These are phyloP conservation scores for Penicillium silybi DNA, from an alignment of 495 filamentous ascomycete species.

Conservation along the genomic window DNA sequence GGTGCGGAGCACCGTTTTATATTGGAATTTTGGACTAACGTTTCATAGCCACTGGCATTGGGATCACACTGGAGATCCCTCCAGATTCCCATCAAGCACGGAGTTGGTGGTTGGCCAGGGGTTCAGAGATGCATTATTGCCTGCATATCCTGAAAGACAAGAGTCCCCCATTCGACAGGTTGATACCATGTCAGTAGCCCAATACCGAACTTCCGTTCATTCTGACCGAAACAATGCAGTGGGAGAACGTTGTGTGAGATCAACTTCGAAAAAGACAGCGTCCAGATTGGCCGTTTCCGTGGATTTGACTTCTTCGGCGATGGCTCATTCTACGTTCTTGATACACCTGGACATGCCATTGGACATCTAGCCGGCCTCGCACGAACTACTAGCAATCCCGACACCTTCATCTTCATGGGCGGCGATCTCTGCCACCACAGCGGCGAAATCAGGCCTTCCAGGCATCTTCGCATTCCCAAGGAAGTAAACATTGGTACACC, in stretches of 20 bases:
- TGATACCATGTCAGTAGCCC: neutral
- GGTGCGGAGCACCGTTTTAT: constrained; percentile 2
- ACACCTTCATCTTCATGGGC: constrained; percentile 43
- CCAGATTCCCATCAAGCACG: constrained; percentile 46
- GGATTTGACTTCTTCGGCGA: constrained; percentile 52
- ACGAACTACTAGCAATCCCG: constrained; percentile 26
- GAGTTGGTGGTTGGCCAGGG: constrained; percentile 56
- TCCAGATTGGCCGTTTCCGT: constrained; percentile 27
- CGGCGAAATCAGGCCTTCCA: constrained; percentile 50
- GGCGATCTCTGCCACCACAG: constrained; percentile 53
- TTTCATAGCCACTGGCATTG: neutral
- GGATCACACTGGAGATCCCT: constrained; percentile 57
- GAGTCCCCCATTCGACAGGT: constrained; percentile 21
- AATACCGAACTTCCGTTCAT: neutral
- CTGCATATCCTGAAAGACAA: constrained; percentile 48
- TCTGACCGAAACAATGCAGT: neutral
- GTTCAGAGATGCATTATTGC: constrained; percentile 42
- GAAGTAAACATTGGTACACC: neutral
- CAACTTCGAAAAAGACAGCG: constrained; percentile 41
- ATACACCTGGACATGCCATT: constrained; percentile 38
- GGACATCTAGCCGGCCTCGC: constrained; percentile 39
- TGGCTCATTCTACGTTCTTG: constrained; percentile 44
- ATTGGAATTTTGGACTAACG: neutral
- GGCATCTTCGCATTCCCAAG: constrained; percentile 1
- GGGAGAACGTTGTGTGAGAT: constrained; percentile 27